Percentiles rank a stretch among this genome's conserved stretches.
Evolutionary conservation across 192 early-diverging fungal genomes (phyloP).

Genomic region (Coemansia sp.): DNA sequence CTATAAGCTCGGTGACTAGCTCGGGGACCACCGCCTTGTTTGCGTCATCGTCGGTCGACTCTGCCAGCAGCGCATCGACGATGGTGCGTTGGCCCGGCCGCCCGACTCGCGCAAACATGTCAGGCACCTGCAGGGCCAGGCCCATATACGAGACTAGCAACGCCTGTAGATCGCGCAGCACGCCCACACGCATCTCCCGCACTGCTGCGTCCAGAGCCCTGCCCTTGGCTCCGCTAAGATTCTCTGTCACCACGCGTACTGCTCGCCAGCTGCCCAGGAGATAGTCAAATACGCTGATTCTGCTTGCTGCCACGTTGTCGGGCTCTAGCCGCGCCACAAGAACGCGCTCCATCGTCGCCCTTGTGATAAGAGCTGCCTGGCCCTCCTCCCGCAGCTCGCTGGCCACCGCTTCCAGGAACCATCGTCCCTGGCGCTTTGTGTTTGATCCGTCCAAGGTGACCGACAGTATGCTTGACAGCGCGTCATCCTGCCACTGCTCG

Average conservation of each 20-base stretch:
- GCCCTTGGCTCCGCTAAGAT: slow-evolving; percentile 45
- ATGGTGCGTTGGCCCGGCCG: slow-evolving; percentile 14
- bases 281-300: slow-evolving; percentile 60
- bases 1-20: slow-evolving; percentile 19
- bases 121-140: slow-evolving; percentile 79
- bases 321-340: slow-evolving; percentile 70
- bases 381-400: slow-evolving; percentile 40
- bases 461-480: slow-evolving; percentile 69
- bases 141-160: slow-evolving; percentile 83
- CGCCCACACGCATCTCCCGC: slow-evolving; percentile 57
- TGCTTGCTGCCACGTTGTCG: slow-evolving; percentile 33
- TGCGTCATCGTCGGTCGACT: not conserved
- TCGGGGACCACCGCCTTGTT: not conserved
- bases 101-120: slow-evolving; percentile 76
- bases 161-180: slow-evolving; percentile 56
- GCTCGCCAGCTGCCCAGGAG: slow-evolving; percentile 62
- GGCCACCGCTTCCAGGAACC: slow-evolving; percentile 22
- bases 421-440: slow-evolving; percentile 21
- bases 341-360: slow-evolving; percentile 61
- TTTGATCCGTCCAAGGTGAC: slow-evolving; percentile 70
- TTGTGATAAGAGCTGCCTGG: slow-evolving; percentile 37
- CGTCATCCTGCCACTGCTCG: slow-evolving; percentile 78
- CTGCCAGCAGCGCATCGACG: slow-evolving; percentile 20
- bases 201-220: slow-evolving; percentile 57
- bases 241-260: slow-evolving; percentile 51